These are phyloP conservation scores for Fraxinus cuspidata DNA, from an alignment of 257 asterid genomes.

Conservation along the genomic window DNA sequence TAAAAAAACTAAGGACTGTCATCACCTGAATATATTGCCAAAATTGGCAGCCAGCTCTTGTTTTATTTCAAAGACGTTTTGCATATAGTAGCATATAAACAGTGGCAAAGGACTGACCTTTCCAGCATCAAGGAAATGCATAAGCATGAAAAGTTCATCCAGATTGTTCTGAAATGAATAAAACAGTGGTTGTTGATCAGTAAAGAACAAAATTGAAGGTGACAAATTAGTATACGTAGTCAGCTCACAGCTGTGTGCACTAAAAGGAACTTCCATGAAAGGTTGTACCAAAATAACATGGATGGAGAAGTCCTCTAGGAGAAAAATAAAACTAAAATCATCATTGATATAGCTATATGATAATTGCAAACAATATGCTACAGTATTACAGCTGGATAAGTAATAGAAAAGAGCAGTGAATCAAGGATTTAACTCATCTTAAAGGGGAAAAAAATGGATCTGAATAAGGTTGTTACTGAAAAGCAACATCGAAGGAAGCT, in stretches of 20 bases:
- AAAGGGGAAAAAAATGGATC: not conserved
- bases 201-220: not conserved
- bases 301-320: not conserved
- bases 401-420: not conserved
- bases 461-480: not conserved
- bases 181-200: constrained; percentile 25
- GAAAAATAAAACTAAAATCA: constrained; percentile 12
- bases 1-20: too few relatives aligned
- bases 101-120: constrained; percentile 60
- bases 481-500: constrained; percentile 14
- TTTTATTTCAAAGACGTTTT: constrained; percentile 19
- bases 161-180: constrained; percentile 80
- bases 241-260: constrained; percentile 10
- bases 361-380: not conserved
- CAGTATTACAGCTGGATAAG: not conserved
- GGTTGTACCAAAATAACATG: constrained; percentile 14
- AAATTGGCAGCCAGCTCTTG: not conserved
- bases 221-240: not conserved
- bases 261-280: constrained; percentile 19
- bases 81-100: constrained; percentile 6
- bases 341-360: not conserved
- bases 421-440: not conserved
- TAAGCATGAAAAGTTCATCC: constrained; percentile 99
- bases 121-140: constrained; percentile 99
- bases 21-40: too few relatives aligned